Evolutionary conservation across 495 filamentous ascomycete genomes (phyloP).

Genomic region (Daldinia vernicosa): DNA sequence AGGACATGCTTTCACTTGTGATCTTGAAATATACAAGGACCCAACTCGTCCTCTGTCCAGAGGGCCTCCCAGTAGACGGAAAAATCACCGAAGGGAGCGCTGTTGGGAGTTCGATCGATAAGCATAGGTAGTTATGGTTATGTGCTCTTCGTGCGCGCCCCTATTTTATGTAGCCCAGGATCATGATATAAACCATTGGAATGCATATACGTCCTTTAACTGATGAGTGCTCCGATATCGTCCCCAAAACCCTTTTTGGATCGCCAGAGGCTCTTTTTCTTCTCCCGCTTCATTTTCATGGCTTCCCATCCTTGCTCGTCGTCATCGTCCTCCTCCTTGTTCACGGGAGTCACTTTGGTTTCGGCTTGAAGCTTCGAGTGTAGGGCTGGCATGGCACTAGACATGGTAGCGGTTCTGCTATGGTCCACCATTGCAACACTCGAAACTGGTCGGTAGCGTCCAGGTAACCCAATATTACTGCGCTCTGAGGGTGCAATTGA

Average conservation of each 20-base stretch:
- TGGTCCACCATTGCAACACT: slow-evolving; percentile 47
- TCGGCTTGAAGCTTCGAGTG: slow-evolving; percentile 43
- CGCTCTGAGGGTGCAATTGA: slow-evolving; percentile 93
- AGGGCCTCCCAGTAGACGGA: slow-evolving; percentile 13
- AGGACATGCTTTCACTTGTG: slow-evolving; percentile 9
- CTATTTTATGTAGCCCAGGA: slow-evolving; percentile 43
- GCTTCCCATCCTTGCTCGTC: slow-evolving; percentile 85
- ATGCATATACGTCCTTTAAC: slow-evolving; percentile 45
- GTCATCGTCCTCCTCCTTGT: slow-evolving; percentile 69
- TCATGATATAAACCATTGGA: slow-evolving; percentile 29
- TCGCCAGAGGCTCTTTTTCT: slow-evolving; percentile 79
- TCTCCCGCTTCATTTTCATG: slow-evolving; percentile 84
- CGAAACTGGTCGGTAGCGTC: slow-evolving; percentile 93
- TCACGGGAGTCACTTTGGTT: slow-evolving; percentile 40
- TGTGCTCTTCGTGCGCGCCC: slow-evolving; percentile 12
- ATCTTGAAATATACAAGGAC: slow-evolving; percentile 44
- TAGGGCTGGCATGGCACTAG: slow-evolving; percentile 52
- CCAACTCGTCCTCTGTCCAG: slow-evolving; percentile 13
- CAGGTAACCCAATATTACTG: slow-evolving; percentile 88
- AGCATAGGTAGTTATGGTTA: not conserved
- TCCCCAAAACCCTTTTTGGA: slow-evolving; percentile 64
- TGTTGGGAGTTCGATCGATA: slow-evolving; percentile 2
- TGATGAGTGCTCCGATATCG: slow-evolving; percentile 55
- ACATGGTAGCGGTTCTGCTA: slow-evolving; percentile 61
- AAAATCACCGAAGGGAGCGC: slow-evolving; percentile 4